Base-by-base conservation (phyloP, 129 eudicot species). In the Ambrosia trifida region DNA sequence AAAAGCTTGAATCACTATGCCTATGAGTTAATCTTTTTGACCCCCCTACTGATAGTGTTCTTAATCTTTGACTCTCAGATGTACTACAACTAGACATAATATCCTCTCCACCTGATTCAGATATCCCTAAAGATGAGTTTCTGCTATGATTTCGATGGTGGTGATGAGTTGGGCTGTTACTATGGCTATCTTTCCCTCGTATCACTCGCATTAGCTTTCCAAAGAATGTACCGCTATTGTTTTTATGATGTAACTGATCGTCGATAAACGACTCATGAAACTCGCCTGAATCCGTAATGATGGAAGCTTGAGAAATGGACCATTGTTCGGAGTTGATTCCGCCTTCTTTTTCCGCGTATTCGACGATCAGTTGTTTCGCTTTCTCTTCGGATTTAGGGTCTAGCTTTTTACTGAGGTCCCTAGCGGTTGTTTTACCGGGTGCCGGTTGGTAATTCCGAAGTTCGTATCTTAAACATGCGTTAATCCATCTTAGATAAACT, bases 401-500 rank as follows among this genome's bases (percentile, higher is more conserved):
- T 68, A 89, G 33, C 5, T 87, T 53, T 74, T 79, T 89, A 74
- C 92, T 93, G 32, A 93, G 91, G 70, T 93, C 95, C 68, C 85
- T 68, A 13, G 92, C 96, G 14, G 72, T 85, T 71, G 95, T 87
- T 85, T 89, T 83, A 63, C 89, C 92, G 1, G 73, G 83, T 53
- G 71, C 76, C 0, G 98, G 92, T 66, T 83, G 85, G 50, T 81
- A 85, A 78, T 93, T 87, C 35, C 92, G 81, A 43, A 93, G 76
- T 67, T 93, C 98, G 64, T 85, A 75, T 40, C 98, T 82, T 52
- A 93, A 80, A 72, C 98, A 93, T 5, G 96, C 98, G 16, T 92
- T 92, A 30, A 92, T 47, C 98, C 98, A 92, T 45, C 85, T 85
- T 18, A 92, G 91, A 64, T 92, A 86, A 2, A 92, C 96, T 11